These are phyloP conservation scores for Eleusine indica DNA, from an alignment of 176 grass and related monocot species.

Conservation along the genomic window DNA sequence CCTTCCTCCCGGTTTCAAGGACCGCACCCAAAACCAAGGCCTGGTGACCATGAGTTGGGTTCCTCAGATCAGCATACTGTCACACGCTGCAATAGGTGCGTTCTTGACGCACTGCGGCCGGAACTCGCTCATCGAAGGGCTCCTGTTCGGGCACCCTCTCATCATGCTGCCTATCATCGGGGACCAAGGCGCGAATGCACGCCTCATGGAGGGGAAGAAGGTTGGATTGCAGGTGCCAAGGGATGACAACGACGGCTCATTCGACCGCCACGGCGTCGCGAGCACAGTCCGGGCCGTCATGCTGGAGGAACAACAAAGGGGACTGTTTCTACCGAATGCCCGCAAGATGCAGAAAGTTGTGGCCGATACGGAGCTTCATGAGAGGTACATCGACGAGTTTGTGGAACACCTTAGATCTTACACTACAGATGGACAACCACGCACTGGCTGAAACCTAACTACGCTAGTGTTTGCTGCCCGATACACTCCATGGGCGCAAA, in stretches of 20 bases:
- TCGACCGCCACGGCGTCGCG: not conserved
- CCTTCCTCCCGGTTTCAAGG: not conserved
- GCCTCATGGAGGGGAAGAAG: not conserved
- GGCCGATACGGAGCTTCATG: no score
- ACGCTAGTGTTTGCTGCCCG: no score
- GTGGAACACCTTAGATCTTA: no score
- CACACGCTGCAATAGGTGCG: conserved; percentile 37
- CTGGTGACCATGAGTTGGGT: not conserved
- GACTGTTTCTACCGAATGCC: no score
- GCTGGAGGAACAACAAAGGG: not conserved
- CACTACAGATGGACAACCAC: no score
- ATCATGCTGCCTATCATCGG: conserved; percentile 46
- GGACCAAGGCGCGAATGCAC: conserved; percentile 30
- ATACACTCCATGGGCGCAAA: no score
- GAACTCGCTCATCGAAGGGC: conserved; percentile 56
- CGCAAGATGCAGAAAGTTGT: no score
- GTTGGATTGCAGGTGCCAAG: not conserved
- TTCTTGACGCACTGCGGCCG: conserved; percentile 71
- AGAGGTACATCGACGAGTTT: no score
- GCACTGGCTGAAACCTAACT: no score
- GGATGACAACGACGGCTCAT: not conserved
- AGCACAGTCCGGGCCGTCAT: not conserved
- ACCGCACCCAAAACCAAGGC: not conserved
- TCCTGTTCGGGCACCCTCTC: conserved; percentile 58
- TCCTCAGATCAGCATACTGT: not conserved